Conservation (phyloP, 768 basidiomycete species). For the Amanita pallidorosea region DNA sequence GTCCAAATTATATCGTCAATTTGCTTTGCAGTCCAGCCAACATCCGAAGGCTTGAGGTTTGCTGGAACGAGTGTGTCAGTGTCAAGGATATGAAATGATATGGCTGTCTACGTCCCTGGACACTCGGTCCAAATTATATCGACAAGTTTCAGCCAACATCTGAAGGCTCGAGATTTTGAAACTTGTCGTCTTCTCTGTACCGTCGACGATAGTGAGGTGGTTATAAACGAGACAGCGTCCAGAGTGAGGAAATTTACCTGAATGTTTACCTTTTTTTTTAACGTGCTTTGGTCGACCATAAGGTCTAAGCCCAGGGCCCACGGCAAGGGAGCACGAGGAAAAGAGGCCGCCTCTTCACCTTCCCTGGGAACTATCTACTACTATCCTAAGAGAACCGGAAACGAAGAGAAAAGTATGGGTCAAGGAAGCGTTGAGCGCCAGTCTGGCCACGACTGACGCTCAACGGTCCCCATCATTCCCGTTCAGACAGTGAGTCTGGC, state of each 20-base stretch:
- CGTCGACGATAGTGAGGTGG: background rate
- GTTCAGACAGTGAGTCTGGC: background rate
- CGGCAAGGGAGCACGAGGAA: background rate
- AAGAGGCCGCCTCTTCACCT: background rate
- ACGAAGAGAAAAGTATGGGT: background rate
- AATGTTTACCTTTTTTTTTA: background rate
- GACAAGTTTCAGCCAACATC: too few species aligned
- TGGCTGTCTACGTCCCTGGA: too few species aligned
- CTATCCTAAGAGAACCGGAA: background rate
- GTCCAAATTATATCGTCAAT: too few species aligned
- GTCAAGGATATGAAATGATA: too few species aligned
- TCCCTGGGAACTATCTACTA: background rate
- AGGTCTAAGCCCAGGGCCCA: background rate
- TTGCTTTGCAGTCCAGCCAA: too few species aligned
- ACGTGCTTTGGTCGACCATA: background rate
- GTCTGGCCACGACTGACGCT: background rate
- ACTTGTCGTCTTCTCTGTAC: too few species aligned
- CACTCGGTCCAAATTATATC: too few species aligned
- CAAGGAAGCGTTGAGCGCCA: background rate
- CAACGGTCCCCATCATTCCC: background rate
- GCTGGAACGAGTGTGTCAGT: too few species aligned
- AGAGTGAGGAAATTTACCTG: background rate
- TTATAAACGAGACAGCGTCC: background rate
- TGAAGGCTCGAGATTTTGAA: too few species aligned
- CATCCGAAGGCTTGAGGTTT: too few species aligned